Percentiles rank a stretch among this genome's conserved stretches.
Conservation (phyloP, 352 stramenopile genomes). For the Peronospora destructor region DNA sequence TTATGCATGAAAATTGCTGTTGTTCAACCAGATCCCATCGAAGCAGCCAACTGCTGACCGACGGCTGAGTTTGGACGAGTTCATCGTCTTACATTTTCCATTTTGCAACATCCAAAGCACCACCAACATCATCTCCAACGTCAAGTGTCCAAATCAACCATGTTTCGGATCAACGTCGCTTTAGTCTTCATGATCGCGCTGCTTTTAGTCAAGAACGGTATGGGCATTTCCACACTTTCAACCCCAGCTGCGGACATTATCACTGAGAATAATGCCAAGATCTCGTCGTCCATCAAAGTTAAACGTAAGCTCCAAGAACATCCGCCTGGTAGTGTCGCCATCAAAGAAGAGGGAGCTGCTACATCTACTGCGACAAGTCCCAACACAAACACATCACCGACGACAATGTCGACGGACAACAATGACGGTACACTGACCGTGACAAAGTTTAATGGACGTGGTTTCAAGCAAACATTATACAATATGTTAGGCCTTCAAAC, state of each 20-base stretch:
- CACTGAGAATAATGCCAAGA: background rate
- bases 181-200: conserved; percentile 3
- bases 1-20: conserved; percentile 1
- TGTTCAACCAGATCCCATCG: conserved; percentile 5
- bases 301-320: no score
- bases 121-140: background rate
- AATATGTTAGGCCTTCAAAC: background rate
- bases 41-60: background rate
- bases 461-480: conserved; percentile 7
- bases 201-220: background rate
- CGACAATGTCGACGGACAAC: background rate
- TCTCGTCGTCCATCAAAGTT: background rate
- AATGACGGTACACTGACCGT: conserved; percentile 8
- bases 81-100: background rate
- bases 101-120: conserved; percentile 3
- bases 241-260: background rate
- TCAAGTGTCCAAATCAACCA: background rate
- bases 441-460: conserved; percentile 18
- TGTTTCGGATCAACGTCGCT: conserved; percentile 6
- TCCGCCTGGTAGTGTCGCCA: no score
- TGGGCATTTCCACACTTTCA: background rate
- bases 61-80: background rate
- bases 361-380: background rate
- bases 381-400: no score
- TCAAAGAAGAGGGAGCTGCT: conserved; percentile 7